Conservation (phyloP, 2,329 filamentous ascomycete species). For the Dissoconium aciculare region DNA sequence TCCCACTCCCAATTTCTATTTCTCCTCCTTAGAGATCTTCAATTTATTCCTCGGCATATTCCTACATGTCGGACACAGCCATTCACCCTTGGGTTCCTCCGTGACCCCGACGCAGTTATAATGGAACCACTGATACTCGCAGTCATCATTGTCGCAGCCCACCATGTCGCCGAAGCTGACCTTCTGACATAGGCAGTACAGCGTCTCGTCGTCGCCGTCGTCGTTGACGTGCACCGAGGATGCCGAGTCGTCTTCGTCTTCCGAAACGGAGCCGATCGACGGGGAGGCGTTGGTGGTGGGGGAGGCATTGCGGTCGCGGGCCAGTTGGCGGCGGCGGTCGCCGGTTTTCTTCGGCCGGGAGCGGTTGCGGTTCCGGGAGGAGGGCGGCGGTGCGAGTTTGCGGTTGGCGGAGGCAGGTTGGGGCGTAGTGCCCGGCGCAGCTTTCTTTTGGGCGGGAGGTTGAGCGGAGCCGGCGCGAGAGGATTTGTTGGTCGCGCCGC, state of each 20-base stretch:
- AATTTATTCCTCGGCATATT: conserved; percentile 19
- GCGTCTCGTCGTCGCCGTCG: conserved; percentile 35
- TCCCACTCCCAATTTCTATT: background rate
- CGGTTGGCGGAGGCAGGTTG: conserved; percentile 26
- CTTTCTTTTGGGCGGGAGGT: conserved; percentile 27
- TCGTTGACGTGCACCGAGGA: conserved; percentile 20
- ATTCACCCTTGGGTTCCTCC: conserved; percentile 36
- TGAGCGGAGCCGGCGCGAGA: conserved; percentile 47
- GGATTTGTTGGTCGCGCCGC: conserved; percentile 18
- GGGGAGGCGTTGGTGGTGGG: conserved; percentile 20
- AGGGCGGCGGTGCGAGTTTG: conserved; percentile 36
- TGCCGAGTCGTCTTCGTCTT: conserved; percentile 14
- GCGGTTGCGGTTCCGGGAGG: conserved; percentile 13
- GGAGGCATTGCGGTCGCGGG: conserved; percentile 19
- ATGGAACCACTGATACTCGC: conserved; percentile 77
- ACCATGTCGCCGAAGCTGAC: conserved; percentile 82
- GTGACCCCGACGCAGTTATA: conserved; percentile 46
- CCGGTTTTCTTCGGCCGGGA: conserved; percentile 9
- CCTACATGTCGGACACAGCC: conserved; percentile 32
- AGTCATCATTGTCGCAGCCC: conserved; percentile 70
- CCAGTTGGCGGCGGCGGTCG: conserved; percentile 23
- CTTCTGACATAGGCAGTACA: conserved; percentile 72
- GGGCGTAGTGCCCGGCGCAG: conserved; percentile 13
- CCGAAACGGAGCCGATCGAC: conserved; percentile 8
- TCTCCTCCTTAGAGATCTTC: conserved; percentile 9